Conservation (phyloP, 164 flowering plant genomes). For the Taxillus chinensis region DNA sequence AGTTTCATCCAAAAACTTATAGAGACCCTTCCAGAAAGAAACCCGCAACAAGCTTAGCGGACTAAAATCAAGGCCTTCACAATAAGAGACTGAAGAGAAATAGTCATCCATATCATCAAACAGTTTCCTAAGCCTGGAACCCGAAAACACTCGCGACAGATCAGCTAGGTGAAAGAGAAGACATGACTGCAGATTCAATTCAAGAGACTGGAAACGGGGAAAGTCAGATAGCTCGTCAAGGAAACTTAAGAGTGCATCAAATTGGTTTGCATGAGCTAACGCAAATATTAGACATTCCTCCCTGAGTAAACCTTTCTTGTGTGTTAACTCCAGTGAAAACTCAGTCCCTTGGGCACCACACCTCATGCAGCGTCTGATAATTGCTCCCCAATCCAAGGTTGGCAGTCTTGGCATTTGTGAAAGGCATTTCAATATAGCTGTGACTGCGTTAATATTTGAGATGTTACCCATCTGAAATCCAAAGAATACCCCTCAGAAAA, state of each 20-base stretch:
- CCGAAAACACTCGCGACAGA: conserved; percentile 53
- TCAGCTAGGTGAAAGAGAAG: conserved; percentile 53
- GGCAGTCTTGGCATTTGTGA: conserved; percentile 80
- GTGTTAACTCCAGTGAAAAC: conserved; percentile 12
- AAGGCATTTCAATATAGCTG: conserved; percentile 59
- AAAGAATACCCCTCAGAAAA: not conserved
- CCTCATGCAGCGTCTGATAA: conserved; percentile 77
- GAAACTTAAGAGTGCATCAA: conserved; percentile 46
- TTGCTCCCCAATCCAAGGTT: conserved; percentile 74
- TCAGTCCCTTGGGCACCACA: conserved; percentile 45
- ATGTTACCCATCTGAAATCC: conserved; percentile 24
- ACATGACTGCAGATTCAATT: conserved; percentile 50
- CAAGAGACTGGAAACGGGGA: conserved; percentile 67
- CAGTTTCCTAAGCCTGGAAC: conserved; percentile 58
- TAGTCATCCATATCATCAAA: conserved; percentile 43
- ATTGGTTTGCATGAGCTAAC: conserved; percentile 63
- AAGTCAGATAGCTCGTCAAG: conserved; percentile 77
- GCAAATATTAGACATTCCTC: conserved; percentile 64
- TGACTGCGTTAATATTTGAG: conserved; percentile 34
- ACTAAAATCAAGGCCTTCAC: conserved; percentile 19
- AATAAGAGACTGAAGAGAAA: conserved; percentile 30
- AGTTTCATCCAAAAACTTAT: conserved; percentile 34
- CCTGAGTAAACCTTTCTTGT: conserved; percentile 33
- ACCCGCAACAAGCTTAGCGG: conserved; percentile 38
- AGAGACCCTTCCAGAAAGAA: conserved; percentile 84